Conservation (phyloP, 1,284 basidiomycete species). For the Cerrena zonata region DNA sequence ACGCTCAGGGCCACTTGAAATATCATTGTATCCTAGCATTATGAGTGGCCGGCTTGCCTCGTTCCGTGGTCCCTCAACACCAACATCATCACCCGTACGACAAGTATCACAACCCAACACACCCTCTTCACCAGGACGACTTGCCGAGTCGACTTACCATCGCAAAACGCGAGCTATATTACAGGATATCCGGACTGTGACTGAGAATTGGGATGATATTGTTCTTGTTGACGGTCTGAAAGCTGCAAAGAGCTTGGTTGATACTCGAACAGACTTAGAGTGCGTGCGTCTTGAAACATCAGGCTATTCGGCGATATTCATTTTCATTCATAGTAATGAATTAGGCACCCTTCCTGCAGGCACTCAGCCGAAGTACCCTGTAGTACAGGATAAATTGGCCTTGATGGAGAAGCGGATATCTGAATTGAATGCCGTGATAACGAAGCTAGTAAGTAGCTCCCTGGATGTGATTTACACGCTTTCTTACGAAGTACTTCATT, state of each 20-base stretch:
- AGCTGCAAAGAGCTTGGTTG: constrained; percentile 56
- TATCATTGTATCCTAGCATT: neutral
- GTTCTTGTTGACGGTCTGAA: constrained; percentile 70
- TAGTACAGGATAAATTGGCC: constrained; percentile 57
- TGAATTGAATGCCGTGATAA: constrained; percentile 53
- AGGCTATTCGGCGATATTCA: neutral
- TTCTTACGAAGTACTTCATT: neutral
- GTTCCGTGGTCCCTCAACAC: constrained; percentile 71
- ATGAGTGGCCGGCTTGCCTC: constrained; percentile 62
- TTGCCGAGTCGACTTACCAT: constrained; percentile 64
- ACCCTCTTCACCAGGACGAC: constrained; percentile 49
- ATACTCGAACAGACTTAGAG: constrained; percentile 74
- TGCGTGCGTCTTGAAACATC: constrained; percentile 33
- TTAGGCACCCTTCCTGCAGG: constrained; percentile 47
- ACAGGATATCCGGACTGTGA: constrained; percentile 53
- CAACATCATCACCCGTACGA: constrained; percentile 55
- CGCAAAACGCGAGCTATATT: constrained; percentile 59
- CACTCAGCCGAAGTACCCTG: constrained; percentile 46
- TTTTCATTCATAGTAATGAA: constrained; percentile 48
- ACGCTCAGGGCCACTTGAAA: no score
- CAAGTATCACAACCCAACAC: constrained; percentile 33
- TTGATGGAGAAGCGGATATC: constrained; percentile 61
- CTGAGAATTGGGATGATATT: constrained; percentile 72
- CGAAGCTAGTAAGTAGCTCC: constrained; percentile 55
- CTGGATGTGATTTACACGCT: neutral